phyloP scores from a whole-genome alignment of 2,329 filamentous ascomycete species.

The Diaporthe sp. region DNA sequence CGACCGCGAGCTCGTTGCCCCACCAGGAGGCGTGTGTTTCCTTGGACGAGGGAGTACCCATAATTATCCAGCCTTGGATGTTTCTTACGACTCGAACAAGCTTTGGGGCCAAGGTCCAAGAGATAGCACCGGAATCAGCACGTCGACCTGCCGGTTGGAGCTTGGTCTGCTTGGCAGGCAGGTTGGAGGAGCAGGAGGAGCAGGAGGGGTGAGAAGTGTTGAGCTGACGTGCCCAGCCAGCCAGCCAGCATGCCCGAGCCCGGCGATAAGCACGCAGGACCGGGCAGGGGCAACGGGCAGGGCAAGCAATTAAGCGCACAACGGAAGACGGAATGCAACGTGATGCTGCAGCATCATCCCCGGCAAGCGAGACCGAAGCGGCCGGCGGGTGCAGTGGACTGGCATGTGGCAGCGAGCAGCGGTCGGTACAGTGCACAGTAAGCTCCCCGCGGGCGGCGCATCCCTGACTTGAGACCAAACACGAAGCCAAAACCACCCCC shows the following conservation, averaged over 20 bases:
- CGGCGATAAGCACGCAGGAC: conserved; percentile 14
- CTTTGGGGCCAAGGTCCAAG: conserved; percentile 15
- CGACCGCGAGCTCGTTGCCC: not conserved
- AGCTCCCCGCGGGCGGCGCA: not conserved
- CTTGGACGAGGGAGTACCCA: not conserved
- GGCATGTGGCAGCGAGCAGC: not conserved
- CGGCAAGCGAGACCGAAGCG: conserved; percentile 29
- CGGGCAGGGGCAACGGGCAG: not conserved
- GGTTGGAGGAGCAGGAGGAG: not conserved
- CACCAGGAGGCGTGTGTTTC: not conserved
- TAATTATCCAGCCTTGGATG: conserved; percentile 1
- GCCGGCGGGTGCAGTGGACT: not conserved
- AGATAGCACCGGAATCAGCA: not conserved
- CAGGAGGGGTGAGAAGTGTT: not conserved
- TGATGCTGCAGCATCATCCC: conserved; percentile 19
- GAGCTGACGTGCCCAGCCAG: conserved; percentile 4
- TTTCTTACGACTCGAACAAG: conserved; percentile 24
- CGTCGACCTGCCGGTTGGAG: not conserved
- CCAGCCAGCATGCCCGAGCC: conserved; percentile 13
- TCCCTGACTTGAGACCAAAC: conserved; percentile 29
- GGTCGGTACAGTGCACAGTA: not conserved
- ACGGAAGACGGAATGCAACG: conserved; percentile 33
- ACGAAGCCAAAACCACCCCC: not conserved
- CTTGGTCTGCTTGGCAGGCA: conserved; percentile 5
- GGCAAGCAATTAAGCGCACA: not conserved